Base-by-base conservation (phyloP, 1,139 yeast genomes). In the Zygoascus meyerae region DNA sequence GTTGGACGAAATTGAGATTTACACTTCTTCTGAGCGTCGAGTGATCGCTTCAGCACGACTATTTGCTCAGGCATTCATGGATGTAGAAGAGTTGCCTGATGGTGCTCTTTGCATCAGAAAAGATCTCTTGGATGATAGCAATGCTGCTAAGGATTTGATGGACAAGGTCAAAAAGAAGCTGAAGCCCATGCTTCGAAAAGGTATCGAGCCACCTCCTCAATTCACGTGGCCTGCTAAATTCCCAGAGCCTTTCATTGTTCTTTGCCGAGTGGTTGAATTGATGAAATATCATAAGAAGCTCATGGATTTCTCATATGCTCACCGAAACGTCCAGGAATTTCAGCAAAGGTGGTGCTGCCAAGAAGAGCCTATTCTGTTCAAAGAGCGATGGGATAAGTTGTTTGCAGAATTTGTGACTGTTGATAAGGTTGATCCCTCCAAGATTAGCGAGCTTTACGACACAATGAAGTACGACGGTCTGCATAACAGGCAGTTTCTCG, bases 211-310 rank as follows among this genome's bases (percentile, higher is more conserved):
- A 0, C 98, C 98, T n/a, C 89, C 95, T 1, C 97, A 92, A 62
- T 94, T 94, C 66, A 86, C 98, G 0, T 94, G 99, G 99, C 98
- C 99, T 1, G 87, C 94, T 12, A 87, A 89, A 61, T 89, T 92
- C 85, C 98, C 98, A 0, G 95, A 92, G 63, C 99, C 99, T 1
- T 90, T 87, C 65, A 79, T 83, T 44, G 98, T 94, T 9, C 84
- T 94, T 57, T 85, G 86, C 60, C 74, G 97, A 52, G 98, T 94
- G 30, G 95, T 95, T 43, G 96, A 89, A 60, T 74, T 94, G 59
- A 92, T 94, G 98, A 87, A 83, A 64, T 90, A 85, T 65, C 97
- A 92, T 62, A 82, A 81, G 47, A 78, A 77, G 57, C 81, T 94
- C 42, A 81, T 94, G 92, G 83, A 83, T 47, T 78, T 83, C 66